Evolutionary conservation across 2,329 filamentous ascomycete species (phyloP), one percentile per base, ranked within the genome.

Genomic region (Cytospora mali): DNA sequence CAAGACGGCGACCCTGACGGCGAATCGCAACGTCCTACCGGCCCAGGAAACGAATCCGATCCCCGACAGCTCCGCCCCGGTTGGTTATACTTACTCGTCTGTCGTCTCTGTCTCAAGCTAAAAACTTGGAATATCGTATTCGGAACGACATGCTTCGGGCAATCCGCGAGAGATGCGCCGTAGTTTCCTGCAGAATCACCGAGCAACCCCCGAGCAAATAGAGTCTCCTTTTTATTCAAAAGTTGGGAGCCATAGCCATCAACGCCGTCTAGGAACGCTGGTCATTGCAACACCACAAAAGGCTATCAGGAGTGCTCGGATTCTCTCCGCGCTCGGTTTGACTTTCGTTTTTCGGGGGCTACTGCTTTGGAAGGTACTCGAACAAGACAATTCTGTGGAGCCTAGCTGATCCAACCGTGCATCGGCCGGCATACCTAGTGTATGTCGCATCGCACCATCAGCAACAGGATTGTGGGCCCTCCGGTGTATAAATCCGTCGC

Each of bases 1-100:
- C 57, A 59, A 59, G 57, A 59, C 57, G 57, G 57, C 49, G 49
- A 42, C 46, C 25, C 11, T 50, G 50, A 59, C 57, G 57, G 51
- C 57, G 49, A 18, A 49, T 59, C 57, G 51, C 42, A 18, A 53
- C 27, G 29, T 31, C 49, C 25, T 18, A 46, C 42, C 42, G 42
- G 42, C 5, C n/a, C 42, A 46, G 7, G 7, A 18, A 13, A 13
- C 10, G 42, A 23, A 23, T 13, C 21, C 18, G n/a, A 46, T 4
- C 42, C 21, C 39, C 42, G 42, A 46, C 42, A 21, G 42, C 42
- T 39, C 35, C 35, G 35, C 42, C n/a, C 42, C 42, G 42, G 10
- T 39, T 18, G 16, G 4, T n/a, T 23, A 18, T 46, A n/a, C 42
- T 23, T 23, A 11, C 42, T 23, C 21, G 10, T 18, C 6, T 42